A percentile compares a stretch with the other conserved stretches of the same genome.
These are phyloP conservation scores for Oropetium thomaeum DNA, from an alignment of 176 grass and related monocot species.

Conservation along the genomic window DNA sequence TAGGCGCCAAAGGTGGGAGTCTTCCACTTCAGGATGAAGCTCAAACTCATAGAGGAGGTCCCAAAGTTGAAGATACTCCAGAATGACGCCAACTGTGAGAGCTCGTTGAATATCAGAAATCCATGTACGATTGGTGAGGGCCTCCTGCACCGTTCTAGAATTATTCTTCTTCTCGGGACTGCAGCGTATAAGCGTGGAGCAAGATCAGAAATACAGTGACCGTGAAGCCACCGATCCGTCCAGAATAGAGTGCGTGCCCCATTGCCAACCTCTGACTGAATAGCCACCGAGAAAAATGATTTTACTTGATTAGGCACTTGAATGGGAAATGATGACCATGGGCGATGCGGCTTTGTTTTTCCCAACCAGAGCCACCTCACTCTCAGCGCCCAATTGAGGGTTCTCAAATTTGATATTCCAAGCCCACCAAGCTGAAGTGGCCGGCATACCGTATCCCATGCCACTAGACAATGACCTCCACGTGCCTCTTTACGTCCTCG, in stretches of 20 bases:
- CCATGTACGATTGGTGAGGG: no score
- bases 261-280: background rate
- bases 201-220: background rate
- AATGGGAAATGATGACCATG: background rate
- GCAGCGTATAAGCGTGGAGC: background rate
- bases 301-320: no score
- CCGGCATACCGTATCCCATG: no score
- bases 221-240: background rate
- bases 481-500: no score
- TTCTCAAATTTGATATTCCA: no score
- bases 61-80: background rate
- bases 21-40: background rate
- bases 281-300: background rate
- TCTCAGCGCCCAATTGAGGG: no score
- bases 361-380: no score
- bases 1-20: background rate
- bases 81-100: background rate
- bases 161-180: background rate
- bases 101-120: background rate
- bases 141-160: no score
- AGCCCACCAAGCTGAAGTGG: no score
- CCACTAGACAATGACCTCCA: no score
- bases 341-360: background rate
- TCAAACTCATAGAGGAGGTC: background rate
- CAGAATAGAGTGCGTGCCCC: background rate